Conservation (phyloP, 192 early-diverging fungal genomes). For the Backusella tarrabulga region DNA sequence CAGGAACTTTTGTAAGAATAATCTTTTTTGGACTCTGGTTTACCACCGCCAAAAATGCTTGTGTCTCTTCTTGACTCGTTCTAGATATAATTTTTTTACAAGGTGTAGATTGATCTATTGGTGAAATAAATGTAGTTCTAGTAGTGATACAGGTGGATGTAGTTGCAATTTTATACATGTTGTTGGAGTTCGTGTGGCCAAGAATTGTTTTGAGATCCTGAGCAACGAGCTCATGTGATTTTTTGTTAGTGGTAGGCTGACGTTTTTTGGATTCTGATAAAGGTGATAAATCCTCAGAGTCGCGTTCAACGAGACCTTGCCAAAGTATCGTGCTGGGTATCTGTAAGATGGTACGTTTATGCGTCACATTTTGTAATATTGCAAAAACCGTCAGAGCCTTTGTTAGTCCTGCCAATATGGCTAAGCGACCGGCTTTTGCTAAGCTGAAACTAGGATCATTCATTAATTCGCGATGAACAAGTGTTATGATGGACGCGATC, state of each 20-base stretch:
- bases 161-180: conserved; percentile 32
- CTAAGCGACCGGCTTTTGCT: conserved; percentile 61
- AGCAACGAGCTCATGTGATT: neutral
- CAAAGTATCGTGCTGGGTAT: conserved; percentile 50
- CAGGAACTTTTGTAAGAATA: conserved; percentile 44
- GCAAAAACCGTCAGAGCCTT: conserved; percentile 87
- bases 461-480: conserved; percentile 73
- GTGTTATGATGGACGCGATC: conserved; percentile 73
- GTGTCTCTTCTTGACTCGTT: conserved; percentile 23
- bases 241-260: neutral
- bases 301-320: conserved; percentile 59
- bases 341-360: conserved; percentile 50
- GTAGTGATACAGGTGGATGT: conserved; percentile 29
- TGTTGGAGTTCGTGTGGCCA: neutral
- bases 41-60: conserved; percentile 31
- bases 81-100: conserved; percentile 28
- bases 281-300: conserved; percentile 29
- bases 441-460: conserved; percentile 66
- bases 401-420: conserved; percentile 67
- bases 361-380: conserved; percentile 80
- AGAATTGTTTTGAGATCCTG: neutral
- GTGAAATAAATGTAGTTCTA: conserved; percentile 31
- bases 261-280: neutral
- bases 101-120: conserved; percentile 21
- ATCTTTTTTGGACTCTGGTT: conserved; percentile 27